Evolutionary conservation across 2,329 filamentous ascomycete species (phyloP).

Genomic region (Graphiopsis chlorocephala): DNA sequence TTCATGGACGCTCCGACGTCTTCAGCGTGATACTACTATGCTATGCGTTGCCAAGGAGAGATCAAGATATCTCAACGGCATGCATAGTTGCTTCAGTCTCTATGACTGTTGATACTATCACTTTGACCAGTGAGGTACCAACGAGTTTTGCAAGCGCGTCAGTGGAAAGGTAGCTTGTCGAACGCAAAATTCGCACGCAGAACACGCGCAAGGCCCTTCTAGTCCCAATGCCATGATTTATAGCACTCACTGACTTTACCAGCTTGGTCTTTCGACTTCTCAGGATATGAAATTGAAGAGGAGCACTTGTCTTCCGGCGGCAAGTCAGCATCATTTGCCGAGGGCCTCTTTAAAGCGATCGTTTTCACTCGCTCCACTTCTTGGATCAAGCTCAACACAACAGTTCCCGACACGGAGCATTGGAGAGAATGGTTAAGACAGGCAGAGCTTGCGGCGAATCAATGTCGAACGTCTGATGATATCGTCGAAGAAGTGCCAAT

Average conservation of each 20-base stretch:
- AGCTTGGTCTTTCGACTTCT: conserved; percentile 49
- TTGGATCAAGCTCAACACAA: conserved; percentile 42
- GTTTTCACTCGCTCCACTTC: conserved; percentile 43
- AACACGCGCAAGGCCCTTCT: background rate
- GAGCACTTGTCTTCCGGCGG: conserved; percentile 33
- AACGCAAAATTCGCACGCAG: too few relatives aligned
- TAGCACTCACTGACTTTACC: background rate
- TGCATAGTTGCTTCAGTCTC: background rate
- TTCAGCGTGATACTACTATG: background rate
- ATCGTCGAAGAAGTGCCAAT: background rate
- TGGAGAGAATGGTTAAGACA: conserved; percentile 44
- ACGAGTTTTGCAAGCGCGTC: background rate
- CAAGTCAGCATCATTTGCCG: conserved; percentile 43
- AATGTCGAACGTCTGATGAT: background rate
- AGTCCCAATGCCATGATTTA: too few relatives aligned
- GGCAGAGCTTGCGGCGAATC: conserved; percentile 25
- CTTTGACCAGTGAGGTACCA: background rate
- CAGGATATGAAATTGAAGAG: conserved; percentile 42
- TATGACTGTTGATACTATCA: background rate
- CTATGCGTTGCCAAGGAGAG: background rate
- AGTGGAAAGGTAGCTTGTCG: background rate
- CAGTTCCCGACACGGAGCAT: conserved; percentile 41
- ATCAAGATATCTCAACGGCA: background rate
- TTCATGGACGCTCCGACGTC: background rate
- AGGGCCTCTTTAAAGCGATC: conserved; percentile 50